Conservation (phyloP, 2,329 filamentous ascomycete genomes). For the Bipolaris victoriae region DNA sequence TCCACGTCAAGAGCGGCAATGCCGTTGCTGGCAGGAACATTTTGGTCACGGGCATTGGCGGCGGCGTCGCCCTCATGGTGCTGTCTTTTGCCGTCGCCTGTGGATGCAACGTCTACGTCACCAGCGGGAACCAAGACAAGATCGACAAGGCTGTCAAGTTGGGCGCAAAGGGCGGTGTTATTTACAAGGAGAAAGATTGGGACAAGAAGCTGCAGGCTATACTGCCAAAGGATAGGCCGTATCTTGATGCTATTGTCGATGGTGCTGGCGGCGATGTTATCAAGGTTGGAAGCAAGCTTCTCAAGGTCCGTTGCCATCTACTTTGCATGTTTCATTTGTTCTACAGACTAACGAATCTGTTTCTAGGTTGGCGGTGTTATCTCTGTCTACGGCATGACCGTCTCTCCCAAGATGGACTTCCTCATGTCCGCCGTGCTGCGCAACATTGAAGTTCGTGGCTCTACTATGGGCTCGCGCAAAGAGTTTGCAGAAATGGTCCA, state of each 20-base stretch:
- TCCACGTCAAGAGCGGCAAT: conserved; percentile 77
- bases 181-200: conserved; percentile 80
- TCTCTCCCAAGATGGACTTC: conserved; percentile 84
- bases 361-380: conserved; percentile 76
- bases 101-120: conserved; percentile 82
- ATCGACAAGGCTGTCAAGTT: conserved; percentile 72
- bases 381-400: conserved; percentile 88
- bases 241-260: conserved; percentile 84
- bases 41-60: conserved; percentile 88
- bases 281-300: conserved; percentile 67
- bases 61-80: conserved; percentile 84
- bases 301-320: conserved; percentile 60
- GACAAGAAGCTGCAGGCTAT: conserved; percentile 72
- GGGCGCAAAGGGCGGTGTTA: conserved; percentile 82
- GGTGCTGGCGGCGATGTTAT: conserved; percentile 88
- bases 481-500: conserved; percentile 92
- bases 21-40: conserved; percentile 72
- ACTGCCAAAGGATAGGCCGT: conserved; percentile 70
- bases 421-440: conserved; percentile 81
- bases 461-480: conserved; percentile 87
- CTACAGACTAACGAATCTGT: not conserved
- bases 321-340: not conserved
- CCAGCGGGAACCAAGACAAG: conserved; percentile 75
- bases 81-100: conserved; percentile 77
- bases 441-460: conserved; percentile 85